Evolutionary conservation across 768 basidiomycete species (phyloP).

Genomic region (Lactifluus rugatus): DNA sequence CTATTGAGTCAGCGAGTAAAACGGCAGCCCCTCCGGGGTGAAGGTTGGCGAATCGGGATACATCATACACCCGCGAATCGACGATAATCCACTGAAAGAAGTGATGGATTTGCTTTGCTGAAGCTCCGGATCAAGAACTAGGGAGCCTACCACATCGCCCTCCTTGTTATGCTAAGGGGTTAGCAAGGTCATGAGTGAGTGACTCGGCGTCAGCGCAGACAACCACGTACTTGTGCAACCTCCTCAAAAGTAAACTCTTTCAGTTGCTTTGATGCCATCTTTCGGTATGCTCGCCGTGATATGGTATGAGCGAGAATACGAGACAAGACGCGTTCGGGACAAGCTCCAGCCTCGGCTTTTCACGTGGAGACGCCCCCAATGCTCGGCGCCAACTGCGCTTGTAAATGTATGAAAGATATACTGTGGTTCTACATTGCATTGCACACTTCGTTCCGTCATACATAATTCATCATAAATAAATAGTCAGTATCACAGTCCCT

Average conservation of each 20-base stretch:
- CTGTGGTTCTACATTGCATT: not conserved
- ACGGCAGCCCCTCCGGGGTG: slow-evolving; percentile 85
- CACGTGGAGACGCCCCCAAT: not conserved
- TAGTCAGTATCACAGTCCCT: too few relatives aligned
- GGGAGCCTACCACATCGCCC: slow-evolving; percentile 58
- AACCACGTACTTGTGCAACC: slow-evolving; percentile 48
- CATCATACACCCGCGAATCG: slow-evolving; percentile 72
- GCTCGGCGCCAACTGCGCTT: too few relatives aligned
- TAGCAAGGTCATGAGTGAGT: not conserved
- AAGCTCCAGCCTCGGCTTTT: not conserved
- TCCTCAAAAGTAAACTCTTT: slow-evolving; percentile 46
- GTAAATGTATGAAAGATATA: too few relatives aligned
- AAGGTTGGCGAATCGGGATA: slow-evolving; percentile 70
- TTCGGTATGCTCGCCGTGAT: not conserved
- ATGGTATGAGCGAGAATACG: not conserved
- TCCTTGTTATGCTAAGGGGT: slow-evolving; percentile 69
- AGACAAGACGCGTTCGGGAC: not conserved
- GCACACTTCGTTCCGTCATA: not conserved
- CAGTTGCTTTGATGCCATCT: slow-evolving; percentile 18
- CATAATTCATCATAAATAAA: not conserved
- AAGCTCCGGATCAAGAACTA: not conserved
- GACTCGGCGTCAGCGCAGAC: not conserved
- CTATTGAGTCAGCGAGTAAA: slow-evolving; percentile 52
- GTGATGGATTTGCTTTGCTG: not conserved
- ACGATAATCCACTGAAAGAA: slow-evolving; percentile 63